Evolutionary conservation across 768 basidiomycete species (phyloP).

Genomic region (Trametes elegans): DNA sequence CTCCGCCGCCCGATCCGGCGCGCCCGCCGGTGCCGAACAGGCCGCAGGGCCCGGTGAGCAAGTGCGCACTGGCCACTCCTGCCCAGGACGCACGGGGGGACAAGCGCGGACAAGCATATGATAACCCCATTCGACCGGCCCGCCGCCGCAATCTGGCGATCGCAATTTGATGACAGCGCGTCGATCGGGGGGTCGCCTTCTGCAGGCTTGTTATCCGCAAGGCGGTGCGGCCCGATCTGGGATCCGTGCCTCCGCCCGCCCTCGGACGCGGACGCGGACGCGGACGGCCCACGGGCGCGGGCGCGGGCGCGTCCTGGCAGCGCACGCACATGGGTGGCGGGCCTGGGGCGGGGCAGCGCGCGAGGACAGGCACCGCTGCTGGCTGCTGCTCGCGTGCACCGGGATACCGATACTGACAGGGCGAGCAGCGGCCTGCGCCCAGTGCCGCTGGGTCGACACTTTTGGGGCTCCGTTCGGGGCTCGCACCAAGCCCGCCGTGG

Average conservation of each 20-base stretch:
- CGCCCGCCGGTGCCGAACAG: no score
- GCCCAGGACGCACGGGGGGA: neutral
- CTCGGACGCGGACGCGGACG: neutral
- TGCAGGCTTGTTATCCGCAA: neutral
- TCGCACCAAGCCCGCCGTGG: no score
- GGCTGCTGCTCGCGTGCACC: no score
- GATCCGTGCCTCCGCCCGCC: neutral
- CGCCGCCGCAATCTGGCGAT: neutral
- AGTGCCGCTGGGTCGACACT: no score
- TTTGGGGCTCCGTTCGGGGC: no score
- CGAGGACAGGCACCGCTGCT: neutral
- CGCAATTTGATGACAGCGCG: neutral
- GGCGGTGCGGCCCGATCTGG: neutral
- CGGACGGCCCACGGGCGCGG: neutral
- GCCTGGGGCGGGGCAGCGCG: neutral
- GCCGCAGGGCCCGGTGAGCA: no score
- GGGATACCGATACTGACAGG: no score
- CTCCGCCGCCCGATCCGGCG: no score
- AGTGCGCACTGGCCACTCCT: neutral
- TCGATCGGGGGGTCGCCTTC: conserved; percentile 9
- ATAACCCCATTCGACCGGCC: neutral
- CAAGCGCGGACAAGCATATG: neutral
- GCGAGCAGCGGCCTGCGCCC: no score
- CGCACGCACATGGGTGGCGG: neutral
- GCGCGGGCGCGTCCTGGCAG: neutral